Conservation (phyloP, 1,139 yeast species). For the Candida pseudoviswanathii region DNA sequence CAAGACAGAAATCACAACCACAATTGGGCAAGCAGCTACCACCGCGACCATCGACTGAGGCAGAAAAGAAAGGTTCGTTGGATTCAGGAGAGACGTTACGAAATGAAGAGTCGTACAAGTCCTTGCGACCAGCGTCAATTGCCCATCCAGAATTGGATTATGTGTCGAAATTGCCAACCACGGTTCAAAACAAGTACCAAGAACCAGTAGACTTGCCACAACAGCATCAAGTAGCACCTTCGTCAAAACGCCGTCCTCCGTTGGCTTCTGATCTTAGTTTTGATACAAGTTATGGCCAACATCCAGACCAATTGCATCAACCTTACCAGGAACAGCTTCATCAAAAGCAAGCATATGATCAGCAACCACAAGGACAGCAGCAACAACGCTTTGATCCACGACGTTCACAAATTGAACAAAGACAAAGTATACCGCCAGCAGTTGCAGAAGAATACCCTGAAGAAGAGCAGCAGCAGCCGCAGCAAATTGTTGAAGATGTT, state of each 20-base stretch:
- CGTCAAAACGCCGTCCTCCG: constrained; percentile 11
- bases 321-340: constrained; percentile 9
- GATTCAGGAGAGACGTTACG: constrained; percentile 16
- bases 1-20: constrained; percentile 17
- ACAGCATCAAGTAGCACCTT: constrained; percentile 17
- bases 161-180: constrained; percentile 37
- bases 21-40: constrained; percentile 16
- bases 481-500: constrained; percentile 4
- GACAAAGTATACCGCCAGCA: constrained; percentile 7
- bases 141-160: constrained; percentile 11
- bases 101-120: constrained; percentile 5
- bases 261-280: constrained; percentile 7
- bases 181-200: constrained; percentile 34
- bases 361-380: constrained; percentile 3
- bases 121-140: constrained; percentile 7
- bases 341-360: constrained; percentile 8
- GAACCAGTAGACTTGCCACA: constrained; percentile 35
- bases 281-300: constrained; percentile 9
- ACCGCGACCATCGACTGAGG: constrained; percentile 11
- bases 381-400: constrained; percentile 10
- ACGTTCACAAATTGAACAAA: constrained; percentile 12
- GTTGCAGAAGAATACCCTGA: constrained; percentile 5
- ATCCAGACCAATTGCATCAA: constrained; percentile 13
- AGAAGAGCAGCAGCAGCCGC: constrained; percentile 6
- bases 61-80: constrained; percentile 9